phyloP scores from a whole-genome alignment of 1,139 yeast species.

The Kodamaea anthophila region DNA sequence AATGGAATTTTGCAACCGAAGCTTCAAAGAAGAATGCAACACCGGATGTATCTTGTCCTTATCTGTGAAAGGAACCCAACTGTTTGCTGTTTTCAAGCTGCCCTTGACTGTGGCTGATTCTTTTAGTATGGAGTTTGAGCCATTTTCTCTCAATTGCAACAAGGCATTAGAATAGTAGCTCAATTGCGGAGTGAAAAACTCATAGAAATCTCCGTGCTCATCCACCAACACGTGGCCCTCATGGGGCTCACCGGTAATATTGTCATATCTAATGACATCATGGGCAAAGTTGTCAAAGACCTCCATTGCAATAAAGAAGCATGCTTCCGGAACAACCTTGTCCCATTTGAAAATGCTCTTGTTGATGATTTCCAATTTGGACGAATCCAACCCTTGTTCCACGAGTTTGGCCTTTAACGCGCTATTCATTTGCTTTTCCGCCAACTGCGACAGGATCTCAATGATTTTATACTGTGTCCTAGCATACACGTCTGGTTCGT shows the following conservation, averaged over 20 bases:
- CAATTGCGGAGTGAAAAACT: constrained; percentile 64
- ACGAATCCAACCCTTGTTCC: constrained; percentile 36
- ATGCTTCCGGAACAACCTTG: constrained; percentile 55
- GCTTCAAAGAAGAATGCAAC: constrained; percentile 28
- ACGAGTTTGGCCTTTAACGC: constrained; percentile 31
- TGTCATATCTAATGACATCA: constrained; percentile 74
- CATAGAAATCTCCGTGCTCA: constrained; percentile 69
- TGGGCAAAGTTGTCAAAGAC: constrained; percentile 85
- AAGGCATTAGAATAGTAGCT: constrained; percentile 56
- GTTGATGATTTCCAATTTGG: constrained; percentile 60
- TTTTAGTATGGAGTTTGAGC: constrained; percentile 29
- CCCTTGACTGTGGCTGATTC: constrained; percentile 17
- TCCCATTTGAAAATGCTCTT: constrained; percentile 76
- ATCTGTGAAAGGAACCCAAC: constrained; percentile 27
- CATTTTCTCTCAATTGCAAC: constrained; percentile 48
- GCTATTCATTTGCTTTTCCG: constrained; percentile 49
- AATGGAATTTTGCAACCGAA: constrained; percentile 25
- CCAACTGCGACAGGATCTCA: constrained; percentile 68
- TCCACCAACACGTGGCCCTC: constrained; percentile 79
- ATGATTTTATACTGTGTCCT: constrained; percentile 67
- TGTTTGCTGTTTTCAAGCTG: constrained; percentile 19
- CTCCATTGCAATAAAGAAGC: constrained; percentile 76
- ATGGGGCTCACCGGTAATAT: constrained; percentile 57
- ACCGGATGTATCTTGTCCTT: constrained; percentile 37
- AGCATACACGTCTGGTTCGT: constrained; percentile 67